These are phyloP conservation scores for Maudiozyma saulgeensis DNA, from an alignment of 805 yeast genomes.

Conservation along the genomic window DNA sequence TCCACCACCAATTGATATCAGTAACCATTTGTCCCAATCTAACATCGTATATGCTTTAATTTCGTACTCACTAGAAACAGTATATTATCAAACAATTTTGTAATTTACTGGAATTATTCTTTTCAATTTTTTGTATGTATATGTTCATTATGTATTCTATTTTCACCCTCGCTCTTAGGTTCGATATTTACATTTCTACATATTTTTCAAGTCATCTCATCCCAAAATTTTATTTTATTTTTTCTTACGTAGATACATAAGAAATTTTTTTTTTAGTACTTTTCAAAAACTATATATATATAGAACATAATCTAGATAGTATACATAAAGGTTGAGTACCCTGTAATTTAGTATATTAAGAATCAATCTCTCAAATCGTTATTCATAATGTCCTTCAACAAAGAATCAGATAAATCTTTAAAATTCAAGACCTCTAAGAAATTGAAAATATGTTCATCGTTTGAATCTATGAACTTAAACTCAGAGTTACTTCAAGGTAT, in stretches of 20 bases:
- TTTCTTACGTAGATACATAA: no score
- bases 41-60: not conserved
- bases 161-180: not conserved
- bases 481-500: conserved; percentile 53
- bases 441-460: conserved; percentile 42
- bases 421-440: conserved; percentile 56
- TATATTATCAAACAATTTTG: no score
- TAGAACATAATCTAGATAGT: no score
- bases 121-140: not conserved
- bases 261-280: no score
- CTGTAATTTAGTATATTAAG: no score
- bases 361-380: no score
- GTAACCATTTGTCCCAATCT: not conserved
- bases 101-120: not conserved
- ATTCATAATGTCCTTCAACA: conserved; percentile 46
- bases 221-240: not conserved
- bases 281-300: no score
- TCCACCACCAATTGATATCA: conserved; percentile 26
- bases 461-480: conserved; percentile 68
- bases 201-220: conserved; percentile 1
- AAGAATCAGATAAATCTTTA: conserved; percentile 47
- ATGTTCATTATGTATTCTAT: not conserved
- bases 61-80: no score
- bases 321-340: no score
- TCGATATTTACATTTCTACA: no score